Evolutionary conservation across 352 stramenopile genomes (phyloP).

Genomic region (Pythium rishiriense): DNA sequence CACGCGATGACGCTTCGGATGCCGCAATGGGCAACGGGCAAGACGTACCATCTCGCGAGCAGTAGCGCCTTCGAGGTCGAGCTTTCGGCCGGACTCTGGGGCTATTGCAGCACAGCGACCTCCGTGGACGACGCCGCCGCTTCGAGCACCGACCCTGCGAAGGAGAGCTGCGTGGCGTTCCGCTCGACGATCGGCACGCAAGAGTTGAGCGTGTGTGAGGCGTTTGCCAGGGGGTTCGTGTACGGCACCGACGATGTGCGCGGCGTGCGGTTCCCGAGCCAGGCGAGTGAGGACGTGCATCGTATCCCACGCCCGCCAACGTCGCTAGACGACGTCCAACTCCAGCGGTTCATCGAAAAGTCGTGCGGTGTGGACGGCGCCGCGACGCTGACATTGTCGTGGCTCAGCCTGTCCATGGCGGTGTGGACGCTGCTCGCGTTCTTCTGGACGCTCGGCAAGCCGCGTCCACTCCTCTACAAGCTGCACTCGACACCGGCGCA

Average conservation of each 20-base stretch:
- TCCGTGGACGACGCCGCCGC: not conserved
- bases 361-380: slow-evolving; percentile 23
- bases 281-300: slow-evolving; percentile 18
- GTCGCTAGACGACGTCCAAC: slow-evolving; percentile 26
- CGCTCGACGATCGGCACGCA: slow-evolving; percentile 15
- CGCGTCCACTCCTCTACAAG: not conserved
- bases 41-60: slow-evolving; percentile 28
- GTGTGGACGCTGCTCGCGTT: slow-evolving; percentile 16
- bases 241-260: slow-evolving; percentile 32
- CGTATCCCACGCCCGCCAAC: slow-evolving; percentile 26
- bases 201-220: slow-evolving; percentile 27
- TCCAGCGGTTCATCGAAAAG: slow-evolving; percentile 30
- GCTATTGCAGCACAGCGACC: slow-evolving; percentile 26
- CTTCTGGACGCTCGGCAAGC: slow-evolving; percentile 18
- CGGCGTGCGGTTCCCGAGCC: slow-evolving; percentile 20
- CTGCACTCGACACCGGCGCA: slow-evolving; percentile 4
- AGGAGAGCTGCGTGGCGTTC: slow-evolving; percentile 23
- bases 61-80: slow-evolving; percentile 28
- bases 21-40: slow-evolving; percentile 23
- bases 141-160: not conserved
- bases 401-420: slow-evolving; percentile 11
- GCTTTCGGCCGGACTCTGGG: slow-evolving; percentile 25
- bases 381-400: slow-evolving; percentile 14
- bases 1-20: slow-evolving; percentile 8
- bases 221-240: slow-evolving; percentile 26